Evolutionary conservation across 2,329 filamentous ascomycete genomes (phyloP), one percentile per base, ranked within the genome.

Genomic region (Zymoseptoria ardabiliae): DNA sequence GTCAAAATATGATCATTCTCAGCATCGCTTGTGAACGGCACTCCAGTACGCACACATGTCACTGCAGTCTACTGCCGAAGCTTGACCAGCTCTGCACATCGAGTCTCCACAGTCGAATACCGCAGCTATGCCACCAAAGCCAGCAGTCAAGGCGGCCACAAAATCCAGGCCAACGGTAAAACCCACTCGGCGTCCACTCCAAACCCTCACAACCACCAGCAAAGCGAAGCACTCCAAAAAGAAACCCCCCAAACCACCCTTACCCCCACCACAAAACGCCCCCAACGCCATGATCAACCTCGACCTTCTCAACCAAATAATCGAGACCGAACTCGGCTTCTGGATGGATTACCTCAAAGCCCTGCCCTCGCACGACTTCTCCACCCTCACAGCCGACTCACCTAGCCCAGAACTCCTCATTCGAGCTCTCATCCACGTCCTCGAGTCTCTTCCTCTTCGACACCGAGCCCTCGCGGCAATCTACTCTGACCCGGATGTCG

Each of bases 381-480:
- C 53, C 20, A 56, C 23, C 21, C 19, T 52, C 35, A 53, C 54
- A 54, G 20, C 45, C 50, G 50, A 20, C 6, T 28, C 56, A 1
- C 20, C 23, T 25, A 53, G 53, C 20, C 21, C 53, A 28, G 10
- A 30, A n/a, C 49, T 21, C 50, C 55, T 45, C 8, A 22, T 19
- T 21, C 28, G n/a, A 20, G 45, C 55, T n/a, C 51, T 64, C 3
- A 52, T 28, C 10, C 56, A 62, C 20, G 48, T 62, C 30, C 58
- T 64, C 52, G 62, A 62, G 20, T 59, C 58, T 4, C 50, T 64
- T 17, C 62, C 62, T 17, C 23, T 60, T 19, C 56, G 62, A 8
- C 55, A 62, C 30, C 53, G 52, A 56, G 60, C 58, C 2, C 50
- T 64, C 3, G 58, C 35, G 1, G 30, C 21, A 23, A 58, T 58